Percentiles rank a stretch among this genome's conserved stretches.
Conservation (phyloP, 371 early-diverging fungal genomes). For the Syncephalastrum racemosum region DNA sequence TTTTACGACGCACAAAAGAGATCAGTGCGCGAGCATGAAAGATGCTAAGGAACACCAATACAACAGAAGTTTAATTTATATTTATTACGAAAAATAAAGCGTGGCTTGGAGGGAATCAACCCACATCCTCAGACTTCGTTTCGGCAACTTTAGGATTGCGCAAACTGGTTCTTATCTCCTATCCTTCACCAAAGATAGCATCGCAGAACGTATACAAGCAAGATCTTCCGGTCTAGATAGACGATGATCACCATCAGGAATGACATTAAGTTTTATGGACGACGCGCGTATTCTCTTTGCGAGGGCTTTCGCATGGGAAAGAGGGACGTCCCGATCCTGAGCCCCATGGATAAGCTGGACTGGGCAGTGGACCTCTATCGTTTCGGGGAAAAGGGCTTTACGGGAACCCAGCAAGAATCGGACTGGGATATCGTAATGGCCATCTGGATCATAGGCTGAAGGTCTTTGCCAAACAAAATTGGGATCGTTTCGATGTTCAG, state of each 20-base stretch:
- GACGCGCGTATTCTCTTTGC: neutral
- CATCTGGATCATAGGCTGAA: constrained; percentile 27
- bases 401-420: constrained; percentile 29
- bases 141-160: no score
- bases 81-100: no score
- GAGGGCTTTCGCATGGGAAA: constrained; percentile 9
- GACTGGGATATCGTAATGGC: constrained; percentile 39
- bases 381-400: neutral
- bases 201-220: neutral
- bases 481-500: constrained; percentile 7
- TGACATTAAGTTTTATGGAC: constrained; percentile 9
- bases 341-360: constrained; percentile 35
- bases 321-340: constrained; percentile 26
- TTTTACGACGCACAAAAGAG: no score
- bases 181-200: no score
- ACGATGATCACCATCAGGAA: constrained; percentile 43
- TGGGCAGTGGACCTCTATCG: constrained; percentile 13
- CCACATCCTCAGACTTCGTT: no score
- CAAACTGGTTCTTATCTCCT: no score
- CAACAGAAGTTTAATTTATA: no score
- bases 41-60: no score
- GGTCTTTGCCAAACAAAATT: constrained; percentile 32
- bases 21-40: no score
- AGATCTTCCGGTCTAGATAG: constrained; percentile 37
- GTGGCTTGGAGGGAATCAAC: no score